phyloP scores from a whole-genome alignment of 106 monocot species.

The Chionographis japonica region DNA sequence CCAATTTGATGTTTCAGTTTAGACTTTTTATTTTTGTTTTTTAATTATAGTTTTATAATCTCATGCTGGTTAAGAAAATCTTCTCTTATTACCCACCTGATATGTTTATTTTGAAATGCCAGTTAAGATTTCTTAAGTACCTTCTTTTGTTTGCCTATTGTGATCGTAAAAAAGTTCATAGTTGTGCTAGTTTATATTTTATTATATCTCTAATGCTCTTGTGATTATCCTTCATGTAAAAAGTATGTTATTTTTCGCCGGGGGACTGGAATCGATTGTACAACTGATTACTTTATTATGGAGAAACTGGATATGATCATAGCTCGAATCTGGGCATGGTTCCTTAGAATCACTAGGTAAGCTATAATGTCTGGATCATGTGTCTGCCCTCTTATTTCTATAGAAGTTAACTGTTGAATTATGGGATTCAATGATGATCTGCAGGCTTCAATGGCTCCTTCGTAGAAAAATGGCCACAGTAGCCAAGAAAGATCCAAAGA shows the following conservation, averaged over 20 bases:
- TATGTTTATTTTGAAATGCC: too few species aligned
- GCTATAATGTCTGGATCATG: neutral
- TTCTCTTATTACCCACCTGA: too few species aligned
- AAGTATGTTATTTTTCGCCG: conserved; percentile 47
- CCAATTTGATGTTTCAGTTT: neutral
- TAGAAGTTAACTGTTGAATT: neutral
- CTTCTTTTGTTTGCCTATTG: too few species aligned
- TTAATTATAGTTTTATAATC: neutral
- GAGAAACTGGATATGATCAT: conserved; percentile 51
- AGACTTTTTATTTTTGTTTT: too few species aligned
- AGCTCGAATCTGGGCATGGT: conserved; percentile 37
- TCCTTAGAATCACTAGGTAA: conserved; percentile 30
- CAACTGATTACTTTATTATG: conserved; percentile 44
- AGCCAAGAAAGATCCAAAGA: conserved; percentile 50
- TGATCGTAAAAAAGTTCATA: too few species aligned
- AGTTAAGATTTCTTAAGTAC: too few species aligned
- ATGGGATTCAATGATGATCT: conserved; percentile 4
- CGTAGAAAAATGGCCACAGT: conserved; percentile 31
- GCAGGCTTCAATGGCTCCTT: conserved; percentile 52
- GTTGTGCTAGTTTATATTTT: neutral
- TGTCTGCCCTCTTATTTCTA: too few species aligned
- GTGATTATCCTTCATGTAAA: neutral
- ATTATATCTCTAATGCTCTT: neutral
- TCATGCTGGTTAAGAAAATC: too few species aligned
- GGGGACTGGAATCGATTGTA: conserved; percentile 44